A percentile compares a stretch with the other conserved stretches of the same genome.
phyloP scores from a whole-genome alignment of 2,329 filamentous ascomycete species.

The Aureobasidium sp. region DNA sequence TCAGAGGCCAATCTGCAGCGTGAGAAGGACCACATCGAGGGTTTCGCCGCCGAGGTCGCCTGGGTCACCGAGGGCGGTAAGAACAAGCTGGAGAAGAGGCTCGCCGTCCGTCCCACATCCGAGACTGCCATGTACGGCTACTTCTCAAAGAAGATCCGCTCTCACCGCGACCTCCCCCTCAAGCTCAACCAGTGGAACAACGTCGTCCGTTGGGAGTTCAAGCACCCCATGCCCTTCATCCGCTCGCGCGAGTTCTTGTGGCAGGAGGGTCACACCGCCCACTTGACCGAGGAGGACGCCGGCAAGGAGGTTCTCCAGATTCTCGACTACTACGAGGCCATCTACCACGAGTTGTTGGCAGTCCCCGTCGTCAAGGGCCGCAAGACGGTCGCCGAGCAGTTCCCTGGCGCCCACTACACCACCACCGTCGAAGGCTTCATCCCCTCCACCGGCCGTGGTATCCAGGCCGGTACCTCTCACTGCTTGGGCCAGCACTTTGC shows the following conservation, averaged over 20 bases:
- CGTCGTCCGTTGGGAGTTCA: conserved; percentile 92
- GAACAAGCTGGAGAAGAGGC: conserved; percentile 77
- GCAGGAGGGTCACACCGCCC: conserved; percentile 94
- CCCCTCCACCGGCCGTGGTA: conserved; percentile 87
- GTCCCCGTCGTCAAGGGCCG: conserved; percentile 87
- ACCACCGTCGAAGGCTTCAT: conserved; percentile 97
- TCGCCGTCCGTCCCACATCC: conserved; percentile 60
- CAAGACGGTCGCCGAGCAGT: conserved; percentile 98
- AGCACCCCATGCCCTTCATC: conserved; percentile 78
- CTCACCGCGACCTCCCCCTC: conserved; percentile 86
- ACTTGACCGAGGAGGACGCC: conserved; percentile 74
- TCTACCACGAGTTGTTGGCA: conserved; percentile 89
- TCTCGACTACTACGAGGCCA: conserved; percentile 79
- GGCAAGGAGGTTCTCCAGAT: conserved; percentile 85
- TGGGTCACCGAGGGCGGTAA: conserved; percentile 89
- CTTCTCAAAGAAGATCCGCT: conserved; percentile 95
- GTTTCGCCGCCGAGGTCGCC: conserved; percentile 88
- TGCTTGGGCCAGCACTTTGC: conserved; percentile 95
- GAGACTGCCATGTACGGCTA: conserved; percentile 90
- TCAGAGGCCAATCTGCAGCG: conserved; percentile 75
- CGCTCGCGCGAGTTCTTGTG: conserved; percentile 92
- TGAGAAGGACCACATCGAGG: conserved; percentile 95
- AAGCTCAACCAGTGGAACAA: conserved; percentile 98
- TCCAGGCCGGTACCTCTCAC: conserved; percentile 93
- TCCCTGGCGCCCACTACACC: conserved; percentile 92